Base-by-base conservation (phyloP, 2,329 filamentous ascomycete genomes). In the Claviceps humidiphila region DNA sequence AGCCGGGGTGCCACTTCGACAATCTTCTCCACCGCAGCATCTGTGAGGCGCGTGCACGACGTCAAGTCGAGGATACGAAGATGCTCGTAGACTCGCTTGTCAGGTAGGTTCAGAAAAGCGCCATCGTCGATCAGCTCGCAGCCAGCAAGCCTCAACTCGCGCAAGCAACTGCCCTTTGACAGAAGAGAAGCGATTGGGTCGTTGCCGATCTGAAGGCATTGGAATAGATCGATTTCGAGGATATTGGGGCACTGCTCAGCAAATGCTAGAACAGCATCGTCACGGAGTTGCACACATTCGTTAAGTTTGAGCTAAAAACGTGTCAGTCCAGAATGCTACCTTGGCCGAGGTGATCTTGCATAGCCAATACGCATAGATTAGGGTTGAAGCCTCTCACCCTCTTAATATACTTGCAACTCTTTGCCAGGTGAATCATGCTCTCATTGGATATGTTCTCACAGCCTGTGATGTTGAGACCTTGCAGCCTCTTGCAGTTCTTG, bases 1-100 rank as follows among this genome's bases (percentile, higher is more conserved):
- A 98, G 76, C 11, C 90, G 83, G 5, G 93, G 93, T 4, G 93
- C 90, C 2, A 85, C 82, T 16, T 82, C 78, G 52, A 97, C 87
- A 57, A 98, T 95, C 64, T 83, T 89, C 61, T 89, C 84, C 2
- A 98, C 86, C 13, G 89, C 87, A 43, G 84, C 82, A 64, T 98
- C 93, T 37, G 87, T 89, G 54, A 98, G 73, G 55, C 85, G 82
- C 42, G 80, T 75, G 67, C 91, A 97, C 22, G 88, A 93, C 0
- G 93, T 97, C 20, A 98, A 75, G 63, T 98, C 93, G 43, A 98
- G 77, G 53, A 97, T 97, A 24, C 93, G 84, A 45, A 98, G 78
- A 58, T 89, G 87, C 55, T 97, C 91, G 65, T 89, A 95, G 0
- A 39, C 14, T 53, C 80, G 76, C 50, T 80, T 76, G 1, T 75